Conservation (phyloP, 2,329 filamentous ascomycete species). For the Scedosporium apiospermum region DNA sequence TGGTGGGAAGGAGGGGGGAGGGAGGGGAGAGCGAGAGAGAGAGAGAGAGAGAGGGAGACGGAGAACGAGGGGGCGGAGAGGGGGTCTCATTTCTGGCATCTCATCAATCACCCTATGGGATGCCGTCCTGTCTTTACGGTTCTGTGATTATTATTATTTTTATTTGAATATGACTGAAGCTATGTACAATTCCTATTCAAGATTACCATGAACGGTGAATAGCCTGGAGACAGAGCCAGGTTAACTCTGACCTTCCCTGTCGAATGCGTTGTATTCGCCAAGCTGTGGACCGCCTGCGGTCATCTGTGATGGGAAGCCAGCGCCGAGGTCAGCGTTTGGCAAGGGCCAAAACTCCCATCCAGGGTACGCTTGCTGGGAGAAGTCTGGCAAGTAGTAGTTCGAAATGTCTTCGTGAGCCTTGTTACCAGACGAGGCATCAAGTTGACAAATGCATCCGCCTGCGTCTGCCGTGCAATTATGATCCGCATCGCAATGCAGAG, state of each 20-base stretch:
- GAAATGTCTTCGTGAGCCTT: not conserved
- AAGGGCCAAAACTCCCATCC: not conserved
- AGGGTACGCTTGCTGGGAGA: not conserved
- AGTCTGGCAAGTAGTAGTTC: not conserved
- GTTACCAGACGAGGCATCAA: not conserved
- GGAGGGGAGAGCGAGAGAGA: not conserved
- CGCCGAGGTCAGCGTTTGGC: not conserved
- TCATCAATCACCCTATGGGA: too few relatives aligned
- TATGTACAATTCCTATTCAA: too few relatives aligned
- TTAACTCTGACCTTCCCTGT: not conserved
- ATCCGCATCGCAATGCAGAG: not conserved
- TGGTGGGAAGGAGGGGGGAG: too few relatives aligned
- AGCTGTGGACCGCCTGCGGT: not conserved
- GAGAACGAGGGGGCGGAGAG: not conserved
- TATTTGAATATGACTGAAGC: too few relatives aligned
- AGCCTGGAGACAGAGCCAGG: too few relatives aligned
- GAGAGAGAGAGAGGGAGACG: not conserved
- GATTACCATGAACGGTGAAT: too few relatives aligned
- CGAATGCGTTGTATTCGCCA: not conserved
- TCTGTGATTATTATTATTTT: too few relatives aligned
- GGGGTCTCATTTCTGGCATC: too few relatives aligned
- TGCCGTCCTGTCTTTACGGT: too few relatives aligned
- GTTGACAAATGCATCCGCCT: not conserved
- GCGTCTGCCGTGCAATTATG: not conserved
- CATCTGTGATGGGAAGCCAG: not conserved